Base-by-base conservation (phyloP, 352 stramenopile genomes). In the Phytophthora hybrid region DNA sequence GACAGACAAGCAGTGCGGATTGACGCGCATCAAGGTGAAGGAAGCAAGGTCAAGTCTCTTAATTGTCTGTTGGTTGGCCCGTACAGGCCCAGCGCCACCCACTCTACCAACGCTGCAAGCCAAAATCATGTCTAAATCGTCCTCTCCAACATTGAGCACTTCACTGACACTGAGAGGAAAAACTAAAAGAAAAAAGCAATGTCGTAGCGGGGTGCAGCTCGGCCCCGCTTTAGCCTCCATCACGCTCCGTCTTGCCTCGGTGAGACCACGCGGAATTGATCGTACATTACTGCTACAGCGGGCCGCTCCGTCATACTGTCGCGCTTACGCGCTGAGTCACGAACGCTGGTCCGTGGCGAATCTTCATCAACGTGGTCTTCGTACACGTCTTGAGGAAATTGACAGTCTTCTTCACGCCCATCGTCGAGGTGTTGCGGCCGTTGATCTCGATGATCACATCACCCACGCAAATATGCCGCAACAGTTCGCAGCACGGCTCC, bases 401-500 rank as follows among this genome's bases (percentile, higher is more conserved):
- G 46, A 95, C 87, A 26, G 90, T 97, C 78, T 97, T 97, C 74
- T 97, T 97, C 32, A 97, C 90, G 32, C 90, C 88, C 90, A 97
- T 97, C 14, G 86, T 88, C 14, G 90, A 95, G 55, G 88, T 95
- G 60, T 97, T 94, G 67, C 87, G 87, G n/a, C 88, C 88, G 63
- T 97, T 97, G 62, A 97, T 95, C 74, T 97, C 90, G 32, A 97
- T 73, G 55, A 97, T 93, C 59, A 97, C 77, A 60, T 97, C 90
- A 14, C 90, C 90, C 16, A 95, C 76, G 64, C 86, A 93, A 66
- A 97, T 89, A 77, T 95, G 90, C 63, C 91, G 90, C 37, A 97
- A 72, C 56, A 83, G 56, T 63, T 95, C 90, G 65, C 90, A 97
- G 76, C 90, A 97, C 29, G 90, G 74, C 65, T 95, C 84, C 52